phyloP scores from a whole-genome alignment of 1,284 basidiomycete genomes.

The Taiwanofungus camphoratus region DNA sequence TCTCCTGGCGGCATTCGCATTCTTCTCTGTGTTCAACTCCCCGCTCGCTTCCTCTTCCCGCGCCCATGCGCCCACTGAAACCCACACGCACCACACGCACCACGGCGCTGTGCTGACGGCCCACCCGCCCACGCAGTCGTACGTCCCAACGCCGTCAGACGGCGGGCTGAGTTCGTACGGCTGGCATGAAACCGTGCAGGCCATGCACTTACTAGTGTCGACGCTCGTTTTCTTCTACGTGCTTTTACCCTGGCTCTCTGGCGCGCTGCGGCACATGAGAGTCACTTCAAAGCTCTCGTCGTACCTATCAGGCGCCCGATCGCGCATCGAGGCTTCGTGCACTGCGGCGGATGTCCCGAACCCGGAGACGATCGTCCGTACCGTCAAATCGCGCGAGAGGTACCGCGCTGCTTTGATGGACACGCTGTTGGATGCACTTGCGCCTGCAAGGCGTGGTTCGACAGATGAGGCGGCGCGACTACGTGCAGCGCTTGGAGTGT shows the following conservation, averaged over 20 bases:
- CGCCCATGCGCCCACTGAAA: slow-evolving; percentile 19
- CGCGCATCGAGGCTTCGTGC: slow-evolving; percentile 1
- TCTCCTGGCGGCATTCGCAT: slow-evolving; percentile 67
- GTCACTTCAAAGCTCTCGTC: slow-evolving; percentile 10
- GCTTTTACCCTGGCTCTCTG: slow-evolving; percentile 43
- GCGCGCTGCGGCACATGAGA: slow-evolving; percentile 17
- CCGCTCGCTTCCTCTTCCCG: slow-evolving; percentile 42
- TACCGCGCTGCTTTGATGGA: slow-evolving; percentile 28
- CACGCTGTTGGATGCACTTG: slow-evolving; percentile 30
- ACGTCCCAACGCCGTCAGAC: slow-evolving; percentile 6
- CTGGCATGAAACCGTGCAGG: slow-evolving; percentile 47
- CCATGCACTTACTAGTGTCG: slow-evolving; percentile 58
- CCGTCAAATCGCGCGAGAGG: slow-evolving; percentile 12
- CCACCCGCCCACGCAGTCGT: slow-evolving; percentile 14
- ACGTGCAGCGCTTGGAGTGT: slow-evolving; percentile 36
- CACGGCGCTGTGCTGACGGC: slow-evolving; percentile 28
- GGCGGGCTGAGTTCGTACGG: slow-evolving; percentile 27
- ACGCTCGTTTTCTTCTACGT: slow-evolving; percentile 54
- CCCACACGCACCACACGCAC: slow-evolving; percentile 26
- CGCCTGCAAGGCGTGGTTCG: slow-evolving; percentile 29
- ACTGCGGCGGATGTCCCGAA: not conserved
- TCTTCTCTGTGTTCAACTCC: slow-evolving; percentile 75
- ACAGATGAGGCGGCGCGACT: slow-evolving; percentile 34
- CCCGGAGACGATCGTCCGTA: not conserved
- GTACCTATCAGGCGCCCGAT: slow-evolving; percentile 10